phyloP scores from a whole-genome alignment of 2,329 filamentous ascomycete species.

The Aspergillus neoniger region DNA sequence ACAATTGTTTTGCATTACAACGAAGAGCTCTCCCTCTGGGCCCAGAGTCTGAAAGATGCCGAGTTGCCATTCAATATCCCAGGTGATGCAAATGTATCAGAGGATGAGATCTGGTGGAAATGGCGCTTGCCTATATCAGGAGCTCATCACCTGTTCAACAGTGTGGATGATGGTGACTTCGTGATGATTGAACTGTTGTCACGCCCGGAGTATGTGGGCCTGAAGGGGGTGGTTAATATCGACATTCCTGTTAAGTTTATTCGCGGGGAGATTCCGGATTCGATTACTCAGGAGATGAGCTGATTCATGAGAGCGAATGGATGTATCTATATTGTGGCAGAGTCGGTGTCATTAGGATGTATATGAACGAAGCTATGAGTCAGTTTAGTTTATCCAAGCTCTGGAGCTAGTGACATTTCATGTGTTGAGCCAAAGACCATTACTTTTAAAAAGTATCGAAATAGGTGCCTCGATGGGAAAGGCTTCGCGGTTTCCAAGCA shows the following conservation, averaged over 20 bases:
- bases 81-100: neutral
- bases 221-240: neutral
- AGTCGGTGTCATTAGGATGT: neutral
- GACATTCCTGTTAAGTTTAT: neutral
- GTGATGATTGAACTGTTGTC: neutral
- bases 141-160: neutral
- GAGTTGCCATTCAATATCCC: neutral
- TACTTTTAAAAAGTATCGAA: too few relatives aligned
- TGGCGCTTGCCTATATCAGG: neutral
- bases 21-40: neutral
- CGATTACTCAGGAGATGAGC: neutral
- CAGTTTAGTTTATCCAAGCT: too few relatives aligned
- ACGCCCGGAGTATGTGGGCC: neutral
- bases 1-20: neutral
- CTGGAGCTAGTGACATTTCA: too few relatives aligned
- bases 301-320: too few relatives aligned
- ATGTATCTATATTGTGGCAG: too few relatives aligned
- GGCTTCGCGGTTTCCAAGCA: too few relatives aligned
- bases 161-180: neutral
- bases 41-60: neutral
- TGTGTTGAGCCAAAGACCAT: too few relatives aligned
- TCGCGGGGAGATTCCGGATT: neutral
- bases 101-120: neutral
- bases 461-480: too few relatives aligned
- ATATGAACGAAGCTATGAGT: too few relatives aligned